Evolutionary conservation across 371 early-diverging fungal species (phyloP), one percentile per base, ranked within the genome.

Genomic region (Chytridium lagenaria): DNA sequence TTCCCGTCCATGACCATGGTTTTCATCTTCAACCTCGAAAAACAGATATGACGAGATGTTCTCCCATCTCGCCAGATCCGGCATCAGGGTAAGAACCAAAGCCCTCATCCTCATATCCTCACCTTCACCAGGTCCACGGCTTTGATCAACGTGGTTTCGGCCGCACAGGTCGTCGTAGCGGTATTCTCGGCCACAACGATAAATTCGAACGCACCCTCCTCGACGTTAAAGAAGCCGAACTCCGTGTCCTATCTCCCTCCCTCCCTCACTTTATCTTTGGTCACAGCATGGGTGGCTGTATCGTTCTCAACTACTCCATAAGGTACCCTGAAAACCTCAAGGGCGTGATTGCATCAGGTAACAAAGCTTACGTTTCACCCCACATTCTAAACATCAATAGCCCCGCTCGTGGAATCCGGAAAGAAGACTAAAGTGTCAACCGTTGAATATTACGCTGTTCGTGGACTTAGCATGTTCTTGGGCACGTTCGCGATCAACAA

Each of bases 91-190:
- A 26, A 26, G 55, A 15, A 5, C 12, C 5, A 12, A 26, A 12
- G 26, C 26, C 12, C 23, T 52, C 55, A 52, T 10, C 5, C 12
- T 52, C 26, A 26, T 26, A 5, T 52, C 12, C 23, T 52, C 26
- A 5, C 44, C 7, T 12, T 44, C 44, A 7, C 23, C 55, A 52
- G 55, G 73, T 74, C 23, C 52, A 69, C 57, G 65, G 66, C 16
- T 72, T 73, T 55, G 80, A 79, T 66, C 77, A 79, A 63, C 65
- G 80, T 26, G 80, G 79, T 26, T 79, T 78, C 71, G 81, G 81
- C 22, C 49, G 69, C 26, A 81, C 81, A 0, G 79, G 55, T 50
- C 51, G 71, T 7, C 67, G 68, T 23, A 59, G 40, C 61, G 81
- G 78, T 16, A 70, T 69, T 28, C 71, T 75, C 5, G 81, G 81